phyloP scores from a whole-genome alignment of 768 basidiomycete species.

The Pisolithus orientalis region DNA sequence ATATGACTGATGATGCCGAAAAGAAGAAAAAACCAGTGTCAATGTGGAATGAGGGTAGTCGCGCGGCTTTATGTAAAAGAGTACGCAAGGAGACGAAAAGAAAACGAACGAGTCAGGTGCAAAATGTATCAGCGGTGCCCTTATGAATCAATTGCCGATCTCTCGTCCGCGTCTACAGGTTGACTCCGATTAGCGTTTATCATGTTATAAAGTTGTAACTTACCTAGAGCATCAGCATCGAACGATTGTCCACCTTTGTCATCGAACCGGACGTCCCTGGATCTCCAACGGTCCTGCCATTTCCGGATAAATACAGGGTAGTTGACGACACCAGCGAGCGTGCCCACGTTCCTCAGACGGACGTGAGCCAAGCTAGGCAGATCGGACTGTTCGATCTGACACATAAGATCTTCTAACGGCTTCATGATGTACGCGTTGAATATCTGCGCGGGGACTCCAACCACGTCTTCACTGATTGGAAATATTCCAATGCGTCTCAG shows the following conservation, averaged over 20 bases:
- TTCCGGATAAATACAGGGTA: constrained; percentile 20
- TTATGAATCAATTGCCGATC: too few species aligned
- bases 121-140: too few species aligned
- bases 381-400: constrained; percentile 30
- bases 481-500: constrained; percentile 39
- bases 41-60: not conserved
- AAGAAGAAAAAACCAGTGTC: not conserved
- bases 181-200: too few species aligned
- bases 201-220: not conserved
- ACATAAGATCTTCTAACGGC: constrained; percentile 35
- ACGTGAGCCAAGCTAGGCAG: constrained; percentile 31
- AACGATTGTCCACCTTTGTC: constrained; percentile 26
- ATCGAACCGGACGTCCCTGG: constrained; percentile 25
- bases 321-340: constrained; percentile 28
- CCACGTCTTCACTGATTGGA: constrained; percentile 33
- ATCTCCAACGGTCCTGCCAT: constrained; percentile 25
- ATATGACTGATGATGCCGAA: not conserved
- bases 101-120: not conserved
- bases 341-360: constrained; percentile 36
- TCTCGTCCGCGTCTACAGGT: too few species aligned
- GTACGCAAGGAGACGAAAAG: not conserved
- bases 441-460: constrained; percentile 31
- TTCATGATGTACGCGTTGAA: constrained; percentile 35
- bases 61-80: not conserved
- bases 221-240: not conserved